phyloP scores from a whole-genome alignment of 345 rosid genomes.

The Lepidium didymum region DNA sequence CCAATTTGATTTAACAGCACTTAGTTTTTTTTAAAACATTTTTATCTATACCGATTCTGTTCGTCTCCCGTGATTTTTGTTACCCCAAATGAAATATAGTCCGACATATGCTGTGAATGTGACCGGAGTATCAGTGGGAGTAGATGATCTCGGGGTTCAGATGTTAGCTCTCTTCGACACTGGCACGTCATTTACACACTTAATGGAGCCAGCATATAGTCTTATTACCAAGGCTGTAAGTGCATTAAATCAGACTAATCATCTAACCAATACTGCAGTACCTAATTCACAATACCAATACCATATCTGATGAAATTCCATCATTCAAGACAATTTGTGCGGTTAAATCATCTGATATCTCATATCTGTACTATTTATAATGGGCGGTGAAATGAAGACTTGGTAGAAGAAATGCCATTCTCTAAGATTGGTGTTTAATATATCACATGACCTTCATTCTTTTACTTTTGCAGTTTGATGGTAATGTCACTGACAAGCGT shows the following conservation, averaged over 20 bases:
- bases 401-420: not conserved
- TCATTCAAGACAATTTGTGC: not conserved
- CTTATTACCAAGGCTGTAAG: conserved; percentile 54
- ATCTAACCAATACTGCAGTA: not conserved
- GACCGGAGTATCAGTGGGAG: conserved; percentile 44
- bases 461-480: conserved; percentile 50
- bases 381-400: not conserved
- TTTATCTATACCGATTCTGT: not conserved
- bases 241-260: not conserved
- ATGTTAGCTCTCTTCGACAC: conserved; percentile 66
- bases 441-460: conserved; percentile 8
- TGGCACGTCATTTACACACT: conserved; percentile 75
- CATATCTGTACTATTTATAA: not conserved
- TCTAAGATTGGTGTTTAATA: not conserved
- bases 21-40: not conserved
- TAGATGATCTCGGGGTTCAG: conserved; percentile 27
- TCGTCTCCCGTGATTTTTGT: not conserved
- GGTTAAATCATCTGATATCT: not conserved
- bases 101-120: conserved; percentile 63
- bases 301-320: not conserved
- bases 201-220: conserved; percentile 69
- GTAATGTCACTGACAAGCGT: conserved; percentile 32
- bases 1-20: not conserved
- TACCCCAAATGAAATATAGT: conserved; percentile 24
- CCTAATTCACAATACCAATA: not conserved